These are phyloP conservation scores for Solanum chilense DNA, from an alignment of 257 asterid species.

Conservation along the genomic window DNA sequence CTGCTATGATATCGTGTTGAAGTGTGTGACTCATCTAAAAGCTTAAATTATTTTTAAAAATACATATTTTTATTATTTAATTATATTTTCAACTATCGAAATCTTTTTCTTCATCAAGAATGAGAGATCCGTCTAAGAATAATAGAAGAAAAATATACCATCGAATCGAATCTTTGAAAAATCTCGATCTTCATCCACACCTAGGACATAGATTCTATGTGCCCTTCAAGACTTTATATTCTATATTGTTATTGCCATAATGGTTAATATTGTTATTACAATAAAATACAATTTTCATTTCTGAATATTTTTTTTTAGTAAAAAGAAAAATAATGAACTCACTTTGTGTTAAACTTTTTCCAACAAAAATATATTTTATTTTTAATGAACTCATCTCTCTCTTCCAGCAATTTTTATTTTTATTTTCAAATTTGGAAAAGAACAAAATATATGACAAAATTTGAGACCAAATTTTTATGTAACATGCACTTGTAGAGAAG, in stretches of 20 bases:
- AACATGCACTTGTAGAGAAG: not conserved
- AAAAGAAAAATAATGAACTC: not conserved
- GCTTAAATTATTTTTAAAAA: no score
- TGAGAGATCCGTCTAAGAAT: no score
- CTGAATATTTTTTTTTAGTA: no score
- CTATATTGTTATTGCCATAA: not conserved
- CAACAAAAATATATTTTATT: not conserved
- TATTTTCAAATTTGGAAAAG: not conserved
- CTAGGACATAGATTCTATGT: no score
- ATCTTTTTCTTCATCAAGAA: no score
- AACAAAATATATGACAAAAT: not conserved
- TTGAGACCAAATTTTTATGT: not conserved
- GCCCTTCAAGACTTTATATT: not conserved
- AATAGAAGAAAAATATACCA: no score
- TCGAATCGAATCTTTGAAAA: no score
- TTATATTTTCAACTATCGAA: rapidly evolving
- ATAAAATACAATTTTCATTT: not conserved
- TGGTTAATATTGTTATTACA: not conserved
- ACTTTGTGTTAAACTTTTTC: not conserved
- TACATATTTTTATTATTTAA: no score
- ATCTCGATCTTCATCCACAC: no score
- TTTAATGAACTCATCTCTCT: not conserved
- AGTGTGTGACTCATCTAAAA: not conserved
- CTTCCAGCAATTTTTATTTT: not conserved
- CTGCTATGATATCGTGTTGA: no score